Evolutionary conservation across 2,329 filamentous ascomycete species (phyloP), one percentile per base, ranked within the genome.

Genomic region (Fusarium torreyae): DNA sequence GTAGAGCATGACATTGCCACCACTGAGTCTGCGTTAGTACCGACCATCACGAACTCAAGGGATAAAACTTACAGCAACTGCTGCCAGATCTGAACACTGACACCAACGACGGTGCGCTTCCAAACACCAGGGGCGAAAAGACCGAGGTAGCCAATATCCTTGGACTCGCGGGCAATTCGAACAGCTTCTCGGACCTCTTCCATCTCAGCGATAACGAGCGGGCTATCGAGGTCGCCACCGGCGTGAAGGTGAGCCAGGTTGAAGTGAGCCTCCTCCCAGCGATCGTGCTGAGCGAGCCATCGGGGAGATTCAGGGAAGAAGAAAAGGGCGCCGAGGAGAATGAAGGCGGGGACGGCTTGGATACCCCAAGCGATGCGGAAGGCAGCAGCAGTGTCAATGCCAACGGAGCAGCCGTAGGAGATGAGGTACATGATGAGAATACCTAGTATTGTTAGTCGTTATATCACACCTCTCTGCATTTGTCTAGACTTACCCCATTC

Each of bases 351-450:
- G 44, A 91, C 76, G 75, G 89, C 88, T 74, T 91, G 89, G 13
- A 89, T 78, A 54, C 85, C 89, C 89, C 89, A 91, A 13, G 89
- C 88, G 4, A 89, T 83, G 36, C 89, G 82, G 83, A 90, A 92
- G 1, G 88, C 86, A 3, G 85, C 81, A 2, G 85, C 77, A 13
- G 88, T 86, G 0, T 81, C 65, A 56, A 92, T 84, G 43, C 57
- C 54, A 69, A 84, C 86, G 43, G 85, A 87, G 77, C 87, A 88
- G 45, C 87, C 91, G 69, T 89, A 90, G 8, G 85, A 87, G 76
- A 91, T 87, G 68, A 88, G 90, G 79, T 90, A 92, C 88, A 91
- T 91, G 79, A 91, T 89, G 61, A 91, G 75, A 68, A 91, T 91
- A 67, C 88, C 89, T 85, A 85, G 15, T 6, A 15, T 5, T n/a